These are phyloP conservation scores for Ophiostoma quercus DNA, from an alignment of 2,329 filamentous ascomycete species.

Conservation along the genomic window DNA sequence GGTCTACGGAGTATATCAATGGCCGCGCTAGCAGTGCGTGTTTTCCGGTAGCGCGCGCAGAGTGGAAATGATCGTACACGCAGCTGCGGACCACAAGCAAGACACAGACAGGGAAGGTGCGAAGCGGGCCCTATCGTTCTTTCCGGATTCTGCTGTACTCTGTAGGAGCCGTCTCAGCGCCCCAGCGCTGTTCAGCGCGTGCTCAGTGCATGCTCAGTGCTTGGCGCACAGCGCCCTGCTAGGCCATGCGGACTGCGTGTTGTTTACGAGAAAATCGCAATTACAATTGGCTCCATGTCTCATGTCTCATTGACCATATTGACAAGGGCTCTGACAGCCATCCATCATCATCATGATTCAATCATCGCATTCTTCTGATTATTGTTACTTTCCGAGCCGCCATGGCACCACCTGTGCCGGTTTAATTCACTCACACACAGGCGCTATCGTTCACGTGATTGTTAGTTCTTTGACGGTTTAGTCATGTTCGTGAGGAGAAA, in stretches of 20 bases:
- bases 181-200: background rate
- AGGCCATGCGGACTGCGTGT: background rate
- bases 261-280: conserved; percentile 13
- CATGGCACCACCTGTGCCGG: conserved; percentile 3
- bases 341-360: background rate
- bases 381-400: background rate
- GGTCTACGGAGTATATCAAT: background rate
- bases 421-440: conserved; percentile 4
- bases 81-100: background rate
- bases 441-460: background rate
- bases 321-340: background rate
- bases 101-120: conserved; percentile 14
- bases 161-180: background rate
- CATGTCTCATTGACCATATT: background rate
- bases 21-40: conserved; percentile 12
- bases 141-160: background rate
- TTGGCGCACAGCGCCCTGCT: background rate
- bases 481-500: too few relatives aligned
- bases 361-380: background rate
- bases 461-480: background rate
- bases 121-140: conserved; percentile 4
- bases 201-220: background rate
- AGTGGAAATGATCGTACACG: conserved; percentile 11
- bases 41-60: conserved; percentile 15
- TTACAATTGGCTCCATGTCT: conserved; percentile 11